These are phyloP conservation scores for Populus deltoides DNA, from an alignment of 345 rosid genomes.

Conservation along the genomic window DNA sequence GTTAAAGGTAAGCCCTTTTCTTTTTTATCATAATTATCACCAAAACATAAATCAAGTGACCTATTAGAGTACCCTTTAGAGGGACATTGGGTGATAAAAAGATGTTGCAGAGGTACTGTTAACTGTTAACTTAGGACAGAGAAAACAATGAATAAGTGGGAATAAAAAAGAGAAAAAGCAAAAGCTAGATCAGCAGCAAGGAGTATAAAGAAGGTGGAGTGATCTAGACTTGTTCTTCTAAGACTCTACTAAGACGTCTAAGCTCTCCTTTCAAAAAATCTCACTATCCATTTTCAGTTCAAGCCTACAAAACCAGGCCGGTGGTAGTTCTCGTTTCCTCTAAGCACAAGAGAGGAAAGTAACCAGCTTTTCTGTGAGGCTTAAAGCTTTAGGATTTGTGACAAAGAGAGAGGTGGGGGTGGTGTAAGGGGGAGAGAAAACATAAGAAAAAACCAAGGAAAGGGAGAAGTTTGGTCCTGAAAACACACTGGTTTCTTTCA, in stretches of 20 bases:
- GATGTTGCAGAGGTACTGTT: constrained; percentile 28
- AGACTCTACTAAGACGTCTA: constrained; percentile 28
- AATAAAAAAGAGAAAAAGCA: constrained; percentile 17
- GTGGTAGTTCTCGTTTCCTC: constrained; percentile 1
- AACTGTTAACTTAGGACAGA: constrained; percentile 2
- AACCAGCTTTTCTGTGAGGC: constrained; percentile 6
- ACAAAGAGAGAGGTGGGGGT: constrained; percentile 17
- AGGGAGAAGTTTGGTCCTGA: constrained; percentile 9
- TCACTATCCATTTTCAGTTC: background rate
- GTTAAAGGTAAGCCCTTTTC: constrained; percentile 14
- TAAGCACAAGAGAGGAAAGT: constrained; percentile 16
- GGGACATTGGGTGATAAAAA: constrained; percentile 33
- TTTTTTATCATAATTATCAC: constrained; percentile 8
- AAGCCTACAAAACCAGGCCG: background rate
- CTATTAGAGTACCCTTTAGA: constrained; percentile 13
- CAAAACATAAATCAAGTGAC: constrained; percentile 20
- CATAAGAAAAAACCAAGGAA: constrained; percentile 7
- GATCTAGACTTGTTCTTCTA: constrained; percentile 34
- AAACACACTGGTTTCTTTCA: background rate
- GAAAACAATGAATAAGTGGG: constrained; percentile 28
- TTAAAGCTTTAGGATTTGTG: background rate
- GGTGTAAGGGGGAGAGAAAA: constrained; percentile 10
- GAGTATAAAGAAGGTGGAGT: constrained; percentile 44
- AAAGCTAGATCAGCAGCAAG: constrained; percentile 21
- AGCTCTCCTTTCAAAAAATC: constrained; percentile 19